Base-by-base conservation (phyloP, 2,329 filamentous ascomycete species). In the Ascochyta rabiei region DNA sequence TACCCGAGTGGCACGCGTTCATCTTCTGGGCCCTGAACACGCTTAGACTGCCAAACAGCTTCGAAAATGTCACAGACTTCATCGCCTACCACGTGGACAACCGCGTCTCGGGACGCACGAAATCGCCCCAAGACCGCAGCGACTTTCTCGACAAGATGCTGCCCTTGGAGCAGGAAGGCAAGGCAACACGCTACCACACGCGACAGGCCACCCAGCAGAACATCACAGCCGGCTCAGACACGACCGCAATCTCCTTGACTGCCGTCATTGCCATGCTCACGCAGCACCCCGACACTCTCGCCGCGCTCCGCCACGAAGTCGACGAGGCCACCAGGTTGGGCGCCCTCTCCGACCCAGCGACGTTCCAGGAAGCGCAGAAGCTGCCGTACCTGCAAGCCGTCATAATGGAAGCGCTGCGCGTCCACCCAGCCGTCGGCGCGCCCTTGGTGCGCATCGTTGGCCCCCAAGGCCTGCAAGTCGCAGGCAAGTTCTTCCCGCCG, bases 201-300 rank as follows among this genome's bases (percentile, higher is more conserved):
- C 26, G 24, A 4, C 30, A 40, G 15, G 44, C 48, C n/a, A 48
- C 47, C 15, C 1, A 2, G 16, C 28, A 45, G 7, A 80, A 79
- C 43, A 64, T 80, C 15, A 64, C 53, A n/a, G 76, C 75, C 3
- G 77, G 74, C 2, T 72, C 64, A 2, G 76, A 76, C 56, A 84
- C 82, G 0, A 84, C 82, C 0, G 76, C 79, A 2, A 80, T 82
- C 39, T 78, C 75, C 2, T 72, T 85, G 0, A 75, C 74, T 0
- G 69, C 76, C 2, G 72, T 81, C 4, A 61, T 84, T 26, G 82
- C 80, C 53, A 57, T 79, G 54, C 67, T 84, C 1, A 48, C 81
- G 4, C 75, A 74, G 31, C 69, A 74, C 33, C 72, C 72, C 0
- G 35, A 56, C 0, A 54, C 47, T 0, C 51, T 76, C 8, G 33